phyloP scores from a whole-genome alignment of 1,139 yeast genomes.

The Pichia sp. region DNA sequence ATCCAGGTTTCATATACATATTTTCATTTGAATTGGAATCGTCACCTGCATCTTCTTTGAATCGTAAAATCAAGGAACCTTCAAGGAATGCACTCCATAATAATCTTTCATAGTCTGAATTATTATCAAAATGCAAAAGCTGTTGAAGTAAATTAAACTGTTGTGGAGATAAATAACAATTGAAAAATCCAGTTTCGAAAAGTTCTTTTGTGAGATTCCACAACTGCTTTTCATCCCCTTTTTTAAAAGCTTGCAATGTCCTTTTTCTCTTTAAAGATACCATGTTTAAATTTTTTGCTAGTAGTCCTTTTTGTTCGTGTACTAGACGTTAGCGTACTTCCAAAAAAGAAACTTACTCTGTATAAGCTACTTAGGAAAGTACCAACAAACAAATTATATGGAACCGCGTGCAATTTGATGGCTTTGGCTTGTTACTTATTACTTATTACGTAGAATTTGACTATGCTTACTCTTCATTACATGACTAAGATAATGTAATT shows the following conservation, averaged over 20 bases:
- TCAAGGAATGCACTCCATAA: constrained; percentile 52
- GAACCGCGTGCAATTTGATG: too few relatives aligned
- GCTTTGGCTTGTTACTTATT: too few relatives aligned
- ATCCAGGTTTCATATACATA: constrained; percentile 42
- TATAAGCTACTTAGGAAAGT: too few relatives aligned
- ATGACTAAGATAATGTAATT: too few relatives aligned
- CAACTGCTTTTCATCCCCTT: constrained; percentile 37
- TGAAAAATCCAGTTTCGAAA: constrained; percentile 44
- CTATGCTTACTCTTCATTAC: too few relatives aligned
- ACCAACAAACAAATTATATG: too few relatives aligned
- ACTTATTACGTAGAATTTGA: too few relatives aligned
- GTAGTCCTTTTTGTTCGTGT: too few relatives aligned
- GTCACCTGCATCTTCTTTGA: constrained; percentile 20
- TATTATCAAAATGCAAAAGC: constrained; percentile 31
- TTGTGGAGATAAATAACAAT: constrained; percentile 53
- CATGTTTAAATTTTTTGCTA: neutral
- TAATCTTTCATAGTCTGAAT: constrained; percentile 24
- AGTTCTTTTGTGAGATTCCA: constrained; percentile 45
- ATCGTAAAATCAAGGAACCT: constrained; percentile 42
- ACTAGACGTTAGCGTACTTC: too few relatives aligned
- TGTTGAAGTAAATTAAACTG: constrained; percentile 50
- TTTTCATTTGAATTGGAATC: constrained; percentile 18
- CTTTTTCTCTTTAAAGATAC: constrained; percentile 3
- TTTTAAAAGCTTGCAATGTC: constrained; percentile 37
- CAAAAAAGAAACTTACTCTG: too few relatives aligned